These are phyloP conservation scores for Bolboschoenus planiculmis DNA, from an alignment of 176 grass and related monocot species.

Conservation along the genomic window DNA sequence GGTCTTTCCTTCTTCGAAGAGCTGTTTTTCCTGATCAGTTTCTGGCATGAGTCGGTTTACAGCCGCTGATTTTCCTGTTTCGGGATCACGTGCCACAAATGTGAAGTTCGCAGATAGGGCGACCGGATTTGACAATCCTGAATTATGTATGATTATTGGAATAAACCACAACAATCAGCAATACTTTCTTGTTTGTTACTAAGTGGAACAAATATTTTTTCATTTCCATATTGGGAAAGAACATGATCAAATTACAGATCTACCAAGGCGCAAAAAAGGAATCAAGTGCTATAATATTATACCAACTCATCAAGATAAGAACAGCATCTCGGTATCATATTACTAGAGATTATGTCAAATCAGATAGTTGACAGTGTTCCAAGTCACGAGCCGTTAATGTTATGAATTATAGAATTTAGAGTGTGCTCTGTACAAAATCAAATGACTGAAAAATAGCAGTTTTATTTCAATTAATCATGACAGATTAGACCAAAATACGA, in stretches of 20 bases:
- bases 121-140: conserved; percentile 28
- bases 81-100: conserved; percentile 70
- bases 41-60: conserved; percentile 71
- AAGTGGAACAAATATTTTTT: too few relatives aligned
- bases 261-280: neutral
- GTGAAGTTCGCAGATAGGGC: conserved; percentile 73
- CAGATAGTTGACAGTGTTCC: neutral
- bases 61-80: conserved; percentile 68
- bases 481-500: neutral
- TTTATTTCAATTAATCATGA: neutral
- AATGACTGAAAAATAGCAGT: neutral
- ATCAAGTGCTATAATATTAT: neutral
- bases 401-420: neutral
- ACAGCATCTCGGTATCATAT: too few relatives aligned
- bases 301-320: neutral
- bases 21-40: conserved; percentile 53
- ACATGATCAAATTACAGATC: neutral
- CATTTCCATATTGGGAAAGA: neutral
- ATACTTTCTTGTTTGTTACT: too few relatives aligned
- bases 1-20: conserved; percentile 50
- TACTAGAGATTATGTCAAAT: neutral
- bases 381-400: neutral
- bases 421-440: neutral
- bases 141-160: neutral
- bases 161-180: conserved; percentile 1